Conservation (phyloP, 805 yeast genomes). For the Tetrapisispora namnaoensis region DNA sequence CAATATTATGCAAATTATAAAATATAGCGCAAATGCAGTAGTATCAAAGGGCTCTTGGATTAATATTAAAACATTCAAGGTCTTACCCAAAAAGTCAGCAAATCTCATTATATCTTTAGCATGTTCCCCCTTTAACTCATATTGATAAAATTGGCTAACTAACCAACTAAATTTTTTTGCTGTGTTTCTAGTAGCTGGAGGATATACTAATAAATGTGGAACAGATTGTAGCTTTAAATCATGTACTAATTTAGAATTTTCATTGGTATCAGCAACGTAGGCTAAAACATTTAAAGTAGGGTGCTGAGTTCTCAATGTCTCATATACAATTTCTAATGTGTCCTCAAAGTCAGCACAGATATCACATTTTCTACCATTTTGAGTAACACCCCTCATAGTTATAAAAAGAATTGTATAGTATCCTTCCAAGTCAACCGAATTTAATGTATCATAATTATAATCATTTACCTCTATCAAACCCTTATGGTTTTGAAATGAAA, state of each 20-base stretch:
- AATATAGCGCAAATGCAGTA: slow-evolving; percentile 37
- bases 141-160: slow-evolving; percentile 30
- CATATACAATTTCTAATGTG: slow-evolving; percentile 34
- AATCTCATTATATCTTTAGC: slow-evolving; percentile 36
- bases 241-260: slow-evolving; percentile 35
- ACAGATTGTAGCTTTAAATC: slow-evolving; percentile 38
- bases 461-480: slow-evolving; percentile 36
- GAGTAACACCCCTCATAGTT: slow-evolving; percentile 38
- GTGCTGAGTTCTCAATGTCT: slow-evolving; percentile 36
- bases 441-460: slow-evolving; percentile 31
- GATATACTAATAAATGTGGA: slow-evolving; percentile 62
- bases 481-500: slow-evolving; percentile 18
- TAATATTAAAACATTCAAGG: slow-evolving; percentile 35
- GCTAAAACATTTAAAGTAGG: slow-evolving; percentile 36
- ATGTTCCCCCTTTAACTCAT: slow-evolving; percentile 25
- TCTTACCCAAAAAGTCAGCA: slow-evolving; percentile 43
- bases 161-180: slow-evolving; percentile 16
- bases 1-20: slow-evolving; percentile 34
- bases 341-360: slow-evolving; percentile 39
- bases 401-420: slow-evolving; percentile 43
- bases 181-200: slow-evolving; percentile 33
- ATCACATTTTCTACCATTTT: slow-evolving; percentile 33
- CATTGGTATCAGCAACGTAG: slow-evolving; percentile 40
- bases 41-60: slow-evolving; percentile 37
- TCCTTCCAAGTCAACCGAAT: slow-evolving; percentile 39